Evolutionary conservation across 345 rosid genomes (phyloP), one percentile per base, ranked within the genome.

Genomic region (Eucalyptus brandiana): DNA sequence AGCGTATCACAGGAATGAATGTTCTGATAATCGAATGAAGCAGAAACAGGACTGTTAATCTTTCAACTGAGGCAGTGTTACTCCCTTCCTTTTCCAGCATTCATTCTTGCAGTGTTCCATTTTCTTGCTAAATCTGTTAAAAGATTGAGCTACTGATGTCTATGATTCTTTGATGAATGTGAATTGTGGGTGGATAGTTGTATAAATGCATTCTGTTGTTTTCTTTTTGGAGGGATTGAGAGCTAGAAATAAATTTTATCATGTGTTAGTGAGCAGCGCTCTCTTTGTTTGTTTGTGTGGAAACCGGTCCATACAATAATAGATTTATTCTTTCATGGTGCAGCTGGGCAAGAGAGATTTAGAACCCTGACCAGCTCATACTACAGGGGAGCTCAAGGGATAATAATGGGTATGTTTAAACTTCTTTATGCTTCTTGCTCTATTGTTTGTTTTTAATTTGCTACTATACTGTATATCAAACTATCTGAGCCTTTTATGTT

Each of bases 261-360:
- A 37, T 10, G 28, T 10, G 28, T 72, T 37, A 37, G 45, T 6
- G 45, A 19, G 26, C 28, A 37, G 83, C 1, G 8, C 83, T 12
- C 28, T 76, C 13, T 37, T 72, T 37, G 28, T 37, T 72, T 37
- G 28, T 37, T 86, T 86, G 6, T 86, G 65, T 51, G 87, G 83
- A 76, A 24, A 44, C 83, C 37, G 44, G 83, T 76, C 47, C 83
- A 6, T 76, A 37, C 47, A 37, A 86, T 86, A 53, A 86, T 60
- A 30, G 42, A 28, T 47, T 37, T 58, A 51, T 44, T 60, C 40
- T 44, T 53, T 90, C n/a, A 18, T 65, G n/a, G 45, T 91, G 93
- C 95, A 97, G 99, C 99, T 94, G 99, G 99, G 65, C 98, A 97
- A 94, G 99, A 97, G 92, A 94, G 99, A 88, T 97, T 97, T 91